phyloP scores from a whole-genome alignment of 441 rosid species.

The Corymbia calophylla region DNA sequence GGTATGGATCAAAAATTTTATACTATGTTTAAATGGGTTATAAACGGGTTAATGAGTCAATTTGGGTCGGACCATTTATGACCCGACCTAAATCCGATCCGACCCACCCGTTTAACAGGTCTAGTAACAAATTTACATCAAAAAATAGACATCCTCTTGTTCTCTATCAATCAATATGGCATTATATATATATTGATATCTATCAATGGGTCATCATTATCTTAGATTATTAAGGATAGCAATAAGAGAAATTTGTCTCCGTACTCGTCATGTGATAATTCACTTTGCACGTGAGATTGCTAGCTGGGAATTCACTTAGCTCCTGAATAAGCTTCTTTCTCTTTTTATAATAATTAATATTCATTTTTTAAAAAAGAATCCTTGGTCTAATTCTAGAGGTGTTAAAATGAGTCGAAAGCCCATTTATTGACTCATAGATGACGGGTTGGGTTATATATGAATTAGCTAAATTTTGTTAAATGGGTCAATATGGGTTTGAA shows the following conservation, averaged over 20 bases:
- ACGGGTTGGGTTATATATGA: neutral
- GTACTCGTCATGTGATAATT: neutral
- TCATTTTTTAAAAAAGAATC: no score
- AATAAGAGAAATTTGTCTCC: neutral
- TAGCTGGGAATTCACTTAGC: no score
- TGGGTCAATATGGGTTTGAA: neutral
- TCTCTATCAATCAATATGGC: neutral
- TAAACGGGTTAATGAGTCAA: no score
- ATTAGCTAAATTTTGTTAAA: neutral
- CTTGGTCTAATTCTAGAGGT: neutral
- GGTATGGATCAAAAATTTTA: no score
- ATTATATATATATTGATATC: neutral
- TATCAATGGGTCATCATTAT: neutral
- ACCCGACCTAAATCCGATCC: no score
- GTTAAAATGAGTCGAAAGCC: neutral
- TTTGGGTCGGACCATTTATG: no score
- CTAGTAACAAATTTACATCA: neutral
- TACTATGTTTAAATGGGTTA: no score
- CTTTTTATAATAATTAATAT: no score
- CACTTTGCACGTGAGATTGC: neutral
- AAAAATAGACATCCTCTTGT: neutral
- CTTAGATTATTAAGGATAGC: no score
- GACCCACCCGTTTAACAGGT: no score
- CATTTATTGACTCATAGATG: neutral
- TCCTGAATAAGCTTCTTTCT: no score